phyloP scores from a whole-genome alignment of 2,329 filamentous ascomycete species.

The Arachnomyces sp. region DNA sequence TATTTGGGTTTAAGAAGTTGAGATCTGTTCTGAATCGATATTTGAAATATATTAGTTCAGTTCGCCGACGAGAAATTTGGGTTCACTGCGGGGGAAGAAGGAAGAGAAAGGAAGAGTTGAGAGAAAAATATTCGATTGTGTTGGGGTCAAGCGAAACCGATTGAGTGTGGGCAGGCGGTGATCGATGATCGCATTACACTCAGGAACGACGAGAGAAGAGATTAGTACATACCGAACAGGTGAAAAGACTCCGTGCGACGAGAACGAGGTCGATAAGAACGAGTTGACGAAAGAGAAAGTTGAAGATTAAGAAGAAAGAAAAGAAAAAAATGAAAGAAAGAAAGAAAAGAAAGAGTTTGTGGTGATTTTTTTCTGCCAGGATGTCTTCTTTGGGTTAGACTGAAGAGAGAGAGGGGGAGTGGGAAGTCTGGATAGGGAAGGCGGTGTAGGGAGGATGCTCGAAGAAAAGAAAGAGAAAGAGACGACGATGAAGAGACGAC shows the following conservation, averaged over 20 bases:
- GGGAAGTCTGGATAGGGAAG: too few relatives aligned
- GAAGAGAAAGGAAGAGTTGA: constrained; percentile 2
- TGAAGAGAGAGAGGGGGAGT: neutral
- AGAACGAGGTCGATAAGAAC: too few relatives aligned
- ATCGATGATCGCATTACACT: too few relatives aligned
- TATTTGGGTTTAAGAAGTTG: neutral
- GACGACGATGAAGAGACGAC: constrained; percentile 1
- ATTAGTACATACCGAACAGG: too few relatives aligned
- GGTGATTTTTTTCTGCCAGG: too few relatives aligned
- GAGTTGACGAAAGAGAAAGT: neutral
- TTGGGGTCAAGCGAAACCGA: too few relatives aligned
- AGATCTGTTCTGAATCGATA: neutral
- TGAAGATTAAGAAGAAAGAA: constrained; percentile 1
- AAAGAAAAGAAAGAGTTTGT: neutral
- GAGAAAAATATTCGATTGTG: constrained; percentile 1
- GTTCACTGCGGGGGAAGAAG: constrained; percentile 7
- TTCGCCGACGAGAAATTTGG: constrained; percentile 12
- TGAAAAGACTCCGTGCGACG: too few relatives aligned
- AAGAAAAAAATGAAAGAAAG: neutral
- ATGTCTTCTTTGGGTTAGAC: constrained; percentile 1
- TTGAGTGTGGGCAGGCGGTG: too few relatives aligned
- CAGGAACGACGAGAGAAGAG: too few relatives aligned
- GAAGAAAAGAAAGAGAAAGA: neutral
- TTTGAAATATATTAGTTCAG: constrained; percentile 5
- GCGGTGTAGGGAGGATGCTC: neutral